Base-by-base conservation (phyloP, 2,329 filamentous ascomycete genomes). In the Cyanodermella asteris region DNA sequence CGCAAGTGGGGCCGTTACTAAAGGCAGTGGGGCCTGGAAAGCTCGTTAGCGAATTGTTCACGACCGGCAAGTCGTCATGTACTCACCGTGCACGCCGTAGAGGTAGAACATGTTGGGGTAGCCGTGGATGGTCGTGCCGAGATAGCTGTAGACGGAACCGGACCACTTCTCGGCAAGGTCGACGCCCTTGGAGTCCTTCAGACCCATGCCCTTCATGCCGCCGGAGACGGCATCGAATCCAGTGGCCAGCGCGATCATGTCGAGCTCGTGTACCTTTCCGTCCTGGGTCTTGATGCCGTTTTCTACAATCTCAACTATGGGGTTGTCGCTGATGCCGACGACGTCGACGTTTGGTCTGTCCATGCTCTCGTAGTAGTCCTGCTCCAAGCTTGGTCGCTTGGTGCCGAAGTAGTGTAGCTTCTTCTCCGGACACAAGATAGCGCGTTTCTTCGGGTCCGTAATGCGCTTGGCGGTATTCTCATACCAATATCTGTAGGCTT, bases 71-170 rank as follows among this genome's bases (percentile, higher is more conserved):
- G n/a, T n/a, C n/a, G n/a, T n/a, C n/a, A n/a, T n/a, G n/a, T n/a
- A n/a, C n/a, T n/a, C n/a, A n/a, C n/a, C n/a, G n/a, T 70, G 64
- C 1, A 54, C 47, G 0, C 63, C 63, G 36, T 66, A 68, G 24
- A 59, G 38, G 28, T 54, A 53, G 42, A 61, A 58, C 41, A 60
- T 45, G 25, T 62, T 61, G 1, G 55, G 53, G 32, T 54, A 57
- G 4, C 45, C 45, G 7, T 43, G 34, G 10, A 51, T 44, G 0
- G 48, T 45, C 8, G 52, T 44, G 1, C 56, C 58, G 2, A 60
- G 39, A 26, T 49, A 50, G 0, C 53, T 52, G 16, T 38, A 38
- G 3, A 46, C 45, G 1, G 47, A 48, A 1, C 42, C 27, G 11
- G 36, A 37, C 34, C 53, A 56, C 12, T 50, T 42, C 5, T 51